A percentile compares a stretch with the other conserved stretches of the same genome.
phyloP scores from a whole-genome alignment of 768 basidiomycete species.

The Pulveroboletus sp. region DNA sequence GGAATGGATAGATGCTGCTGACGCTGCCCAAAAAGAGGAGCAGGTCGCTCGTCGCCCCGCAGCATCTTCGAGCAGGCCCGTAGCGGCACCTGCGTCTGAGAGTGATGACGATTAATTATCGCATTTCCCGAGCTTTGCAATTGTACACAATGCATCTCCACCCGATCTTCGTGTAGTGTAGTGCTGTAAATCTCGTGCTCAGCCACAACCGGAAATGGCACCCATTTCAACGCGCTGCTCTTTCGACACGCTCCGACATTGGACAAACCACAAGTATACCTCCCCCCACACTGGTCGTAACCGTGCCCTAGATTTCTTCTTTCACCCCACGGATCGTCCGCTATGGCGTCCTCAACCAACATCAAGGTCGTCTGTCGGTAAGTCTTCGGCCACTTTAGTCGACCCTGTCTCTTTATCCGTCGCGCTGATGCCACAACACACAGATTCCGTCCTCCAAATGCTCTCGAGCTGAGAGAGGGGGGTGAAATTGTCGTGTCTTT shows the following conservation, averaged over 20 bases:
- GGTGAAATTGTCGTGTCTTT: conserved; percentile 88
- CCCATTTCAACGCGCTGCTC: conserved; percentile 10
- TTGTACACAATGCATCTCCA: too few relatives aligned
- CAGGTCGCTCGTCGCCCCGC: conserved; percentile 49
- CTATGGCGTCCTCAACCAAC: conserved; percentile 75
- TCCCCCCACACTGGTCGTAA: conserved; percentile 17
- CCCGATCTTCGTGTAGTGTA: too few relatives aligned
- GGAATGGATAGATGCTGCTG: conserved; percentile 88
- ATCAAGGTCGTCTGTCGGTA: conserved; percentile 99
- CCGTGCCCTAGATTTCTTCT: conserved; percentile 11
- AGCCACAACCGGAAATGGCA: conserved; percentile 30
- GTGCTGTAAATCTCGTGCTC: conserved; percentile 17
- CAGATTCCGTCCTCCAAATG: conserved; percentile 94
- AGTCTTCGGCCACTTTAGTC: conserved; percentile 31
- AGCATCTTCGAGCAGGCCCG: conserved; percentile 46
- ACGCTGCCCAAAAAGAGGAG: conserved; percentile 70
- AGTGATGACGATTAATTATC: conserved; percentile 43
- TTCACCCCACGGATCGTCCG: conserved; percentile 31
- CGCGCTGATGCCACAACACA: conserved; percentile 4
- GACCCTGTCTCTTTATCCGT: neutral
- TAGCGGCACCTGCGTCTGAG: conserved; percentile 33
- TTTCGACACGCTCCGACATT: conserved; percentile 21
- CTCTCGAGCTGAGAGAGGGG: conserved; percentile 84
- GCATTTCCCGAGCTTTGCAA: conserved; percentile 4
- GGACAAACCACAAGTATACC: too few relatives aligned